These are phyloP conservation scores for Lepiota brunneoincarnata DNA, from an alignment of 768 basidiomycete species.

Conservation along the genomic window DNA sequence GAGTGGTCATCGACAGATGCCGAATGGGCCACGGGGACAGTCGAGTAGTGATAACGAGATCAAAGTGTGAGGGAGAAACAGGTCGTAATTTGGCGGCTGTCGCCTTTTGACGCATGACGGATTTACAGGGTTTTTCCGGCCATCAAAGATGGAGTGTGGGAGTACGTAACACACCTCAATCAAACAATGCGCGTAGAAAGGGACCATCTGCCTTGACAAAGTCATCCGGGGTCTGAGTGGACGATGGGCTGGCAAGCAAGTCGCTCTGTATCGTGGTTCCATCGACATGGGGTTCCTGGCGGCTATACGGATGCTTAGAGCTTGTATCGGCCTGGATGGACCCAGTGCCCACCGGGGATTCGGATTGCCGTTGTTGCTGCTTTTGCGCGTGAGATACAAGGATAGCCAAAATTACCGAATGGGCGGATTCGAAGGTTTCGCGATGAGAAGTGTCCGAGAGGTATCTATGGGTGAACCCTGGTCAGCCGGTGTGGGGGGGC, in stretches of 20 bases:
- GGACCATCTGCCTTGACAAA: constrained; percentile 60
- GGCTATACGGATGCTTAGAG: too few species aligned
- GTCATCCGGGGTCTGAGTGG: constrained; percentile 13
- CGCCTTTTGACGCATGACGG: constrained; percentile 1
- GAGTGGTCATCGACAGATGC: neutral
- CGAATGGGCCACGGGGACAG: too few species aligned
- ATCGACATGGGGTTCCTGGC: too few species aligned
- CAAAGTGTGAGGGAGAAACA: neutral
- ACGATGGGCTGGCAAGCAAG: neutral
- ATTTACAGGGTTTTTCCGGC: constrained; percentile 2
- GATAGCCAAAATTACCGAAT: constrained; percentile 77
- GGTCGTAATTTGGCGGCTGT: neutral
- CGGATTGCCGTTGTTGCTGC: constrained; percentile 20
- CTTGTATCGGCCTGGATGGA: neutral
- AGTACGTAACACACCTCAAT: constrained; percentile 49
- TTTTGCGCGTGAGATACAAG: constrained; percentile 60
- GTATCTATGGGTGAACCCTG: constrained; percentile 39
- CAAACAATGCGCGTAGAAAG: constrained; percentile 71
- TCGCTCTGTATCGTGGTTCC: too few species aligned
- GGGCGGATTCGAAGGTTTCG: constrained; percentile 84
- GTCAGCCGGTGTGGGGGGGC: neutral
- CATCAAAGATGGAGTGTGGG: neutral
- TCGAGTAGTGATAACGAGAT: too few species aligned
- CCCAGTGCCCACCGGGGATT: neutral
- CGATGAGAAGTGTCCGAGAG: constrained; percentile 57